phyloP scores from a whole-genome alignment of 805 yeast species.

The Komagataella pastoris region DNA sequence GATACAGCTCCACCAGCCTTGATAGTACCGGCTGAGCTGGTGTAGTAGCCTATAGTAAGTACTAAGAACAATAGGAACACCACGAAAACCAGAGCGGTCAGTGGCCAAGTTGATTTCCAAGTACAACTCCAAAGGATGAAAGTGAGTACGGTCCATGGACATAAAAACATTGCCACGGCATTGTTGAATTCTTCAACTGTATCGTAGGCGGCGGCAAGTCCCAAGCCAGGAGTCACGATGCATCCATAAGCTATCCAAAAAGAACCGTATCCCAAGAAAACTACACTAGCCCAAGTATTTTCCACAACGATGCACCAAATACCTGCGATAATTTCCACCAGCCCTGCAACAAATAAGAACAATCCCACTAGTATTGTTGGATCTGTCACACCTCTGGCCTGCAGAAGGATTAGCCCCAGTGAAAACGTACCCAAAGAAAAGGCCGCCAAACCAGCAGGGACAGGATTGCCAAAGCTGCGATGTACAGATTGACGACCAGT shows the following conservation, averaged over 20 bases:
- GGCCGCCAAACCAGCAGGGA: constrained; percentile 40
- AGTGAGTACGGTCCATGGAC: constrained; percentile 41
- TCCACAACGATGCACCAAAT: constrained; percentile 35
- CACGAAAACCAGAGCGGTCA: constrained; percentile 24
- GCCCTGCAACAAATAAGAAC: constrained; percentile 34
- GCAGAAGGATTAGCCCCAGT: constrained; percentile 30
- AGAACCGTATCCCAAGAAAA: constrained; percentile 39
- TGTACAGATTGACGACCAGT: constrained; percentile 21
- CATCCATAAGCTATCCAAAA: constrained; percentile 40
- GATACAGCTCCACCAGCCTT: constrained; percentile 39
- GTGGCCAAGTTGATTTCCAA: constrained; percentile 31
- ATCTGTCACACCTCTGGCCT: constrained; percentile 28
- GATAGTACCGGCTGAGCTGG: constrained; percentile 16
- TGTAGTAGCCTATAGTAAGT: constrained; percentile 29
- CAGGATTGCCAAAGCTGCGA: constrained; percentile 28
- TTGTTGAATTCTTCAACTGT: constrained; percentile 22
- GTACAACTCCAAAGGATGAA: constrained; percentile 31
- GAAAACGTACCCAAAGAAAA: constrained; percentile 33
- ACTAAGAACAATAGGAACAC: constrained; percentile 32
- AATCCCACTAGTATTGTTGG: constrained; percentile 32
- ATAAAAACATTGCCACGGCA: constrained; percentile 32
- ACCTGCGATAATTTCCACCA: constrained; percentile 36
- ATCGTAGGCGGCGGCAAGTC: constrained; percentile 24
- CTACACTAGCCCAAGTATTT: constrained; percentile 43
- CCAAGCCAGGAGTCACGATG: constrained; percentile 29